Conservation (phyloP, 106 monocot species). For the Apostasia shenzhenica region DNA sequence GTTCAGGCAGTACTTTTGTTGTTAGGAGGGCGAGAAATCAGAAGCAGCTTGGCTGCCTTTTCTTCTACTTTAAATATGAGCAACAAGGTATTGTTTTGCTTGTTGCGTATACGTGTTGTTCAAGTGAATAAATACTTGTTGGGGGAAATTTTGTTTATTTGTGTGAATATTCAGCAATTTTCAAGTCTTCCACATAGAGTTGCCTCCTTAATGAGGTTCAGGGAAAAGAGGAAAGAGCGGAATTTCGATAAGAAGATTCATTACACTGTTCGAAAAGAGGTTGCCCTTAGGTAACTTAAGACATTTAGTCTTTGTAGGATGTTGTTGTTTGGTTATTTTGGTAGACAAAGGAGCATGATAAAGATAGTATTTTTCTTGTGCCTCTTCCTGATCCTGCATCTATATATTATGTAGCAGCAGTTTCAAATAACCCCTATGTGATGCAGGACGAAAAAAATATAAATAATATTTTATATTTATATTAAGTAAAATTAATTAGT, state of each 20-base stretch:
- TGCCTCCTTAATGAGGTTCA: conserved; percentile 74
- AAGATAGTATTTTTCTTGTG: too few species aligned
- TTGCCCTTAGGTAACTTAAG: conserved; percentile 50
- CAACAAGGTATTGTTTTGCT: conserved; percentile 24
- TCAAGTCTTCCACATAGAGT: conserved; percentile 61
- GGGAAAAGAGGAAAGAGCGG: conserved; percentile 75
- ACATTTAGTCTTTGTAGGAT: too few species aligned
- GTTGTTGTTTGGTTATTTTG: too few species aligned
- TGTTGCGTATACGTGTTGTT: neutral
- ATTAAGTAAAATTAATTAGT: too few species aligned
- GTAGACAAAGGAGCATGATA: too few species aligned
- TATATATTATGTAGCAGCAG: too few species aligned
- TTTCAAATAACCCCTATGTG: too few species aligned
- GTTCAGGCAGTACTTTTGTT: conserved; percentile 76
- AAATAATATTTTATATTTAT: too few species aligned
- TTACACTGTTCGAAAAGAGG: conserved; percentile 68
- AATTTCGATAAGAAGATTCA: conserved; percentile 81
- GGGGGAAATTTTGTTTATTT: neutral
- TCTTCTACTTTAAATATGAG: conserved; percentile 42
- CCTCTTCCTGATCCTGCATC: too few species aligned
- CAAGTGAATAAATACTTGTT: neutral
- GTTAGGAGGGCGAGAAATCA: conserved; percentile 63
- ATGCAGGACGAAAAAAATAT: too few species aligned
- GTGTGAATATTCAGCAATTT: conserved; percentile 20
- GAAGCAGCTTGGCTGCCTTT: conserved; percentile 15